Conservation (phyloP, 768 basidiomycete species). For the Lactarius trivialis region DNA sequence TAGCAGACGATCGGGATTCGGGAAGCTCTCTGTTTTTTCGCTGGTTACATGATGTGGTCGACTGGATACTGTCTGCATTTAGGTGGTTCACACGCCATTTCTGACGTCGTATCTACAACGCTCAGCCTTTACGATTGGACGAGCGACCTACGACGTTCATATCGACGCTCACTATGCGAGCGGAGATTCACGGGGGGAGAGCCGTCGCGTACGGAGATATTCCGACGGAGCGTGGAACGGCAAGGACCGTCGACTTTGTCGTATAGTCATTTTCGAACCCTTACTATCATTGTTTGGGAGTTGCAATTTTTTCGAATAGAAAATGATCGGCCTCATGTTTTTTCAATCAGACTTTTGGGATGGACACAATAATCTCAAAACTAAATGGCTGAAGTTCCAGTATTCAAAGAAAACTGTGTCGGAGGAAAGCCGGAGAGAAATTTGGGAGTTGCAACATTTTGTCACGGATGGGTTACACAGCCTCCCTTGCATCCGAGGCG, state of each 20-base stretch:
- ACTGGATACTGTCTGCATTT: neutral
- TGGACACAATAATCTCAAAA: too few species aligned
- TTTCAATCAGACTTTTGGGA: too few species aligned
- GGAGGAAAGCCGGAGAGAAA: too few species aligned
- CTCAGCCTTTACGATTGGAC: neutral
- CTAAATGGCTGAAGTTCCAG: too few species aligned
- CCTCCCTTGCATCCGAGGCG: too few species aligned
- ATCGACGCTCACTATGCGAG: slow-evolving; percentile 6
- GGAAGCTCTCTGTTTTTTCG: slow-evolving; percentile 14
- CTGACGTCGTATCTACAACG: neutral
- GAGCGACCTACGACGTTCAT: neutral
- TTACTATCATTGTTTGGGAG: too few species aligned
- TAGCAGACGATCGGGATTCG: neutral
- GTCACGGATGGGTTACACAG: too few species aligned
- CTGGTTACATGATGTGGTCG: slow-evolving; percentile 8
- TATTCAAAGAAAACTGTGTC: too few species aligned
- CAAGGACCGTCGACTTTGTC: neutral
- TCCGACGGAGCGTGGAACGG: too few species aligned
- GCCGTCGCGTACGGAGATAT: neutral
- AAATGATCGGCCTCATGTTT: too few species aligned
- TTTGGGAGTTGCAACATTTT: too few species aligned
- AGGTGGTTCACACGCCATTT: neutral
- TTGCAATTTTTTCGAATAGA: too few species aligned
- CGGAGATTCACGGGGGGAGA: neutral
- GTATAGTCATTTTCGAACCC: neutral